Evolutionary conservation across 2,329 filamentous ascomycete genomes (phyloP).

Genomic region (Ascochyta fabae): DNA sequence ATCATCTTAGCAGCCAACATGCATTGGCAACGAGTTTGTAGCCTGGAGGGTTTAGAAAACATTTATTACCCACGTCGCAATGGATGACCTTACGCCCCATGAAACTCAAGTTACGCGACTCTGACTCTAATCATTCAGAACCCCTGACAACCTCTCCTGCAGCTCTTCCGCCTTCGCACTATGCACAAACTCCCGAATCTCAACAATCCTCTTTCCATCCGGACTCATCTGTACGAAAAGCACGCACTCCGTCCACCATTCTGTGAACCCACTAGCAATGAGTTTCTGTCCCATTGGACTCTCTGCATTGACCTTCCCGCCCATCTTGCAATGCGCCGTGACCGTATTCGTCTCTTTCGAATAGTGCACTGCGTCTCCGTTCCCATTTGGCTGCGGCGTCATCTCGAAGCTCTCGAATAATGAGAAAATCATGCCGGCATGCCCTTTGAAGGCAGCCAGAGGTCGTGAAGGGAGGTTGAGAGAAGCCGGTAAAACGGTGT

Average conservation of each 20-base stretch:
- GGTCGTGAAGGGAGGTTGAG: conserved; percentile 49
- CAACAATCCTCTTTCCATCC: conserved; percentile 32
- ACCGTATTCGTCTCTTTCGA: conserved; percentile 40
- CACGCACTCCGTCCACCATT: conserved; percentile 40
- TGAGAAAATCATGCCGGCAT: conserved; percentile 52
- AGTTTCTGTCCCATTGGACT: conserved; percentile 27
- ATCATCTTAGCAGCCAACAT: background rate
- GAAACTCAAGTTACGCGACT: background rate
- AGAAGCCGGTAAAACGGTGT: conserved; percentile 51
- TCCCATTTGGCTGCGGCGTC: conserved; percentile 45
- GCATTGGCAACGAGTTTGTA: background rate
- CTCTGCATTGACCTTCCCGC: conserved; percentile 27
- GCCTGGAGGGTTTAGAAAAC: too few relatives aligned
- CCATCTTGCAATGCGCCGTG: conserved; percentile 45
- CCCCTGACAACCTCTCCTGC: conserved; percentile 48
- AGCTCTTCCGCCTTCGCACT: conserved; percentile 46
- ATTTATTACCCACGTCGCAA: too few relatives aligned
- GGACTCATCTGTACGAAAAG: conserved; percentile 32
- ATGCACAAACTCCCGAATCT: conserved; percentile 52
- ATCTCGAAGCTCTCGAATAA: conserved; percentile 53
- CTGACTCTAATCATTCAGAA: conserved; percentile 27
- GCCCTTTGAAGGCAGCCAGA: conserved; percentile 47
- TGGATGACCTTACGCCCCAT: too few relatives aligned
- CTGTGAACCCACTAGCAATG: conserved; percentile 20
- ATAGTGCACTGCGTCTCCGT: conserved; percentile 38